These are phyloP conservation scores for Fraxinus ornus DNA, from an alignment of 305 asterid species.

Conservation along the genomic window DNA sequence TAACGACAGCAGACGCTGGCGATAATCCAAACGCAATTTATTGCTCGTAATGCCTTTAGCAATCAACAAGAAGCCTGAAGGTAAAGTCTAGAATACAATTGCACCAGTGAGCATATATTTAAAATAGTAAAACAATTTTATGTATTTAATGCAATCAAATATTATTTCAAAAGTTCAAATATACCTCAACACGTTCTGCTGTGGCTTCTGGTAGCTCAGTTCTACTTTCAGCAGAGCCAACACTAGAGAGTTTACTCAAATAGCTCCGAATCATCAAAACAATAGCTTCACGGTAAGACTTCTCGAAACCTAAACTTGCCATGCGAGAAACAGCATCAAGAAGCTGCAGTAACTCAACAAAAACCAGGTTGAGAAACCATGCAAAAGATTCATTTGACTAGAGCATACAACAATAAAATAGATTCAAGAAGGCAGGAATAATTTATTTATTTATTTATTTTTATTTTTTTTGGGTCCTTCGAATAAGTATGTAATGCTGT, in stretches of 20 bases:
- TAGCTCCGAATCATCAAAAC: constrained; percentile 92
- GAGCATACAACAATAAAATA: constrained; percentile 19
- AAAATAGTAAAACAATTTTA: constrained; percentile 23
- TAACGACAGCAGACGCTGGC: constrained; percentile 89
- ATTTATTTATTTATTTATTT: background rate
- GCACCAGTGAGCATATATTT: constrained; percentile 73
- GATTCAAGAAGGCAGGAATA: constrained; percentile 4
- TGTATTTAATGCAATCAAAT: constrained; percentile 16
- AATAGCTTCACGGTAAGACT: constrained; percentile 95
- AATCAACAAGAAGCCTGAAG: constrained; percentile 92
- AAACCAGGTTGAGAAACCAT: constrained; percentile 50
- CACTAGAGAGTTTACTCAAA: constrained; percentile 75
- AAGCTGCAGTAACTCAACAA: constrained; percentile 90
- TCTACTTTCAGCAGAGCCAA: constrained; percentile 85
- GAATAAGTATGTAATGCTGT: constrained; percentile 5
- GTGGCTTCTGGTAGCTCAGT: constrained; percentile 82
- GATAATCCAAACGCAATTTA: constrained; percentile 91
- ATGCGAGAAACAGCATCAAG: constrained; percentile 99
- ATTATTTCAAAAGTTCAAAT: constrained; percentile 16
- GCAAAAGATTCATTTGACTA: constrained; percentile 22
- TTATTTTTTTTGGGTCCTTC: constrained; percentile 7
- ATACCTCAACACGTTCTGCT: constrained; percentile 94
- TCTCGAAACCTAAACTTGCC: constrained; percentile 97
- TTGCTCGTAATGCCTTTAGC: constrained; percentile 66
- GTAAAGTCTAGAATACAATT: constrained; percentile 89